Evolutionary conservation across 2,329 filamentous ascomycete genomes (phyloP), one percentile per base, ranked within the genome.

Genomic region (Colletotrichum zoysiae): DNA sequence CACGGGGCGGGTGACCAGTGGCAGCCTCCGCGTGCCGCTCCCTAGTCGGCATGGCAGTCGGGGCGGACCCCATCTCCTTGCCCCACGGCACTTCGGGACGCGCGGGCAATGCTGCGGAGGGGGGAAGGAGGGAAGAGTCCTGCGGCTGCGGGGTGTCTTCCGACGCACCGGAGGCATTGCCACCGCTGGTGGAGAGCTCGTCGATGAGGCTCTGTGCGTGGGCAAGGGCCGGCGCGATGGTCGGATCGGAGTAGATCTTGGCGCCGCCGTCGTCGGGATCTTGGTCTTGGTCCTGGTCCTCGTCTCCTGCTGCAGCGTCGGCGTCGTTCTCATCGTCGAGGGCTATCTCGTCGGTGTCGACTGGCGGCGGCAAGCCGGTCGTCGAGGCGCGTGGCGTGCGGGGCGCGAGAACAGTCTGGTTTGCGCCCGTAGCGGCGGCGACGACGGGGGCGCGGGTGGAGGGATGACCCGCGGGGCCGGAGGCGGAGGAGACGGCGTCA

Each of bases 331-430:
- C 80, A 11, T 81, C 81, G 23, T 83, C 82, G 9, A 86, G 79
- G 14, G 79, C 77, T 46, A 88, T 87, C 78, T 88, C 86, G 64
- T 86, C 82, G 1, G 77, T 71, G 72, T 87, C 86, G 59, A 74
- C 66, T 18, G 48, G 42, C 46, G 23, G 57, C 20, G 23, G 57
- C 20, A 40, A 30, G 2, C 76, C 73, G 3, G 73, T 23, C 11
- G 76, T 50, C 14, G 73, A 42, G 5, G 74, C 48, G 50, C 50
- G 68, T 26, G 70, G 70, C 35, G 74, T 42, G 66, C 68, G 55
- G 66, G 76, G 69, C 71, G 85, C 78, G 73, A 86, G 76, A 75
- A 85, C 74, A 74, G 81, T 73, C 76, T 79, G 72, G 76, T 85
- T 79, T 42, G 80, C 80, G 51, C 81, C 81, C 38, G 65, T 60